Evolutionary conservation across 352 stramenopile species (phyloP).

Genomic region (Globisporangium viniferum): DNA sequence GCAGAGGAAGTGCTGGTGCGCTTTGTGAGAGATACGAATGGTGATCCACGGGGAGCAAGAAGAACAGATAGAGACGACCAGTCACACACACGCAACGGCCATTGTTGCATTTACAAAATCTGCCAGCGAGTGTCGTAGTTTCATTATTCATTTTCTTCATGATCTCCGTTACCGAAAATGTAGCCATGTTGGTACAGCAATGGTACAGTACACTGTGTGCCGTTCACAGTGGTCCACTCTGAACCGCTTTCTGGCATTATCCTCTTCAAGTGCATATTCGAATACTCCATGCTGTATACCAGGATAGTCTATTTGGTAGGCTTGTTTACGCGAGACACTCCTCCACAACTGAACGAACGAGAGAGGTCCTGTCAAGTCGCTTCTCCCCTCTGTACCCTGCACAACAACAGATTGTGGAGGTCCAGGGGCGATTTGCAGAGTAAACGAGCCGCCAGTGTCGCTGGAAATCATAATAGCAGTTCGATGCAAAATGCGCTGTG

Average conservation of each 20-base stretch:
- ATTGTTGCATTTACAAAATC: not conserved
- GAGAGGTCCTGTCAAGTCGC: not conserved
- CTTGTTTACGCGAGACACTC: constrained; percentile 1
- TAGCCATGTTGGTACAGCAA: constrained; percentile 1
- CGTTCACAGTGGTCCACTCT: not conserved
- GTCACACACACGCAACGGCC: not conserved
- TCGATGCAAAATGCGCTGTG: not conserved
- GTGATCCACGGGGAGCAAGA: not conserved
- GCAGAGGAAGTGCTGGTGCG: not conserved
- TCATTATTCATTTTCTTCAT: constrained; percentile 3
- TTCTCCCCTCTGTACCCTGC: not conserved
- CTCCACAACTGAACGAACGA: not conserved
- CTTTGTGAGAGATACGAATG: not conserved
- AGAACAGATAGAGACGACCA: not conserved
- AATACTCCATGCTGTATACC: not conserved
- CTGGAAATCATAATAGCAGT: not conserved
- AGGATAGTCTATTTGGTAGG: not conserved
- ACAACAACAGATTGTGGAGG: not conserved
- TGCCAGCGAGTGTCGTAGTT: not conserved
- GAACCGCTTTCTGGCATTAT: not conserved
- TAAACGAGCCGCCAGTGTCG: not conserved
- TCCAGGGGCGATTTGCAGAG: not conserved
- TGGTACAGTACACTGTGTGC: not conserved
- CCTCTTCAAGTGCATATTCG: not conserved
- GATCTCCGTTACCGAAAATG: not conserved